Percentiles rank a stretch among this genome's conserved stretches.
Conservation (phyloP, 345 rosid species). For the Sonneratia alba region DNA sequence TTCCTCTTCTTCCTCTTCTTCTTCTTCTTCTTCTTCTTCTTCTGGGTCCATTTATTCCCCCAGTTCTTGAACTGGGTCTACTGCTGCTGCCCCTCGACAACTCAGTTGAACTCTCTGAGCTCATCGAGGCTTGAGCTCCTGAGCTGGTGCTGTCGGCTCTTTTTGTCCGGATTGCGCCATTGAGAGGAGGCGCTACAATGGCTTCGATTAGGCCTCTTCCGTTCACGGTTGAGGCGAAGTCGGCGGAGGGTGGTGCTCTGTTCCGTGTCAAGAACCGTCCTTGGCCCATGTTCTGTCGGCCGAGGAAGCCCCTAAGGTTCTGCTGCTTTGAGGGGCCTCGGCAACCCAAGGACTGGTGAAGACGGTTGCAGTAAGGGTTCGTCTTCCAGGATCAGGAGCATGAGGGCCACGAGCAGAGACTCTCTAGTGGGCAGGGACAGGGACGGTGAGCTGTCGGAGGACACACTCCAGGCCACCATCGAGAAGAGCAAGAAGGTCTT, state of each 20-base stretch:
- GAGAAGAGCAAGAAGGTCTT: conserved; percentile 89
- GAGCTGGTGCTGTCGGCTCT: conserved; percentile 11
- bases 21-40: too few species aligned
- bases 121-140: conserved; percentile 13
- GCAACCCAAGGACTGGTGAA: too few species aligned
- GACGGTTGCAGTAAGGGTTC: too few species aligned
- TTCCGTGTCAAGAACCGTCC: conserved; percentile 21
- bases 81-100: background rate
- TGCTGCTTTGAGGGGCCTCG: conserved; percentile 23
- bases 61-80: background rate
- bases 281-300: conserved; percentile 25
- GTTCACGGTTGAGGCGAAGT: conserved; percentile 21
- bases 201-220: conserved; percentile 50
- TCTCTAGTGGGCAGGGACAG: conserved; percentile 21
- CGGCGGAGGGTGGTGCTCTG: conserved; percentile 22
- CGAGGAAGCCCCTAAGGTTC: conserved; percentile 22
- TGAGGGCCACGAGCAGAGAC: conserved; percentile 30
- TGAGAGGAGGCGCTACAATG: conserved; percentile 25
- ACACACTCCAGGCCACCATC: conserved; percentile 61
- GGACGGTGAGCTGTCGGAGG: conserved; percentile 34
- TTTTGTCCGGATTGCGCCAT: conserved; percentile 1
- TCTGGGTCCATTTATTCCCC: background rate
- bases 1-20: background rate
- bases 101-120: conserved; percentile 2
- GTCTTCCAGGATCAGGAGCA: conserved; percentile 12